Evolutionary conservation across 768 basidiomycete species (phyloP), one percentile per base, ranked within the genome.

Genomic region (Lactifluus volemus): DNA sequence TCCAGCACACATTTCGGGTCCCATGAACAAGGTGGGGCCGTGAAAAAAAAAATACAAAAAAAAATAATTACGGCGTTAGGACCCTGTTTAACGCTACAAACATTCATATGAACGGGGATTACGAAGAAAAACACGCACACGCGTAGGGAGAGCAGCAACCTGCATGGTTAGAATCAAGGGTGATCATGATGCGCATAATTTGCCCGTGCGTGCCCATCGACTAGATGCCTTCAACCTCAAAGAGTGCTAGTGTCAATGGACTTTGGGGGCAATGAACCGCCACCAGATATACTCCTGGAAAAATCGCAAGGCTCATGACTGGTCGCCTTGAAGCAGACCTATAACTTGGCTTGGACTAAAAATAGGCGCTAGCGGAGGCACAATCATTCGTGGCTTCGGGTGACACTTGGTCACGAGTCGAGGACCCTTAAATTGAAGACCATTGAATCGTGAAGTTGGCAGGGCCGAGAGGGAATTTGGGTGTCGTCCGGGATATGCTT

Each of bases 31-130:
- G 41, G 21, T 34, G 39, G 11, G 17, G 32, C 5, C 32, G 32
- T 34, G 32, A 34, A 34, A 34, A 34, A 9, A 12, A 17, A 36
- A 38, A 51, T 36, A 14, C 3, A 49, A 32, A 42, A 17, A 6
- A 45, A 11, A 12, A 8, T 51, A 11, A 48, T 58, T 57, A 58
- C 50, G 61, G 47, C 32, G 56, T 53, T 39, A 50, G 39, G n/a
- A 57, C 60, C 55, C 12, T 1, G 34, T 17, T 6, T 25, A 15
- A 53, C 10, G 32, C 15, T 6, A 25, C 17, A 44, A 10, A 41
- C 29, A 58, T 29, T 42, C 32, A 42, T 58, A 30, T n/a, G 15
- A 14, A 47, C 36, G 34, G 30, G 15, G 36, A 51, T 59, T 39
- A 53, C 45, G 51, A 42, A 45, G 34, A 10, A 41, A 34, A 17